A percentile compares a stretch with the other conserved stretches of the same genome.
Conservation (phyloP, 257 asterid genomes). For the Solanum habrochaites region DNA sequence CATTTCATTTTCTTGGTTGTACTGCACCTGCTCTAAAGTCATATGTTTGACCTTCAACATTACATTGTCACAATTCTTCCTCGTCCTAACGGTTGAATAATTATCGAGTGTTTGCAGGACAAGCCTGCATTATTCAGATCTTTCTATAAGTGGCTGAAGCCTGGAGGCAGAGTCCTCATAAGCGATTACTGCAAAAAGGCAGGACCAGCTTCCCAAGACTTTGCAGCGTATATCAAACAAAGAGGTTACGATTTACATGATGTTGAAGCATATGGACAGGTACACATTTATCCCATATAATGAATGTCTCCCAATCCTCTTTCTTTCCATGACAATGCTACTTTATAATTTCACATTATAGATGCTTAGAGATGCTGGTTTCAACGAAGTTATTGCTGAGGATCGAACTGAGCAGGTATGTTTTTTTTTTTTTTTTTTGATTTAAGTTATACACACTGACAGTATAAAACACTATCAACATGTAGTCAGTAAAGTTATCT, state of each 20-base stretch:
- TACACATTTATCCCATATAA: background rate
- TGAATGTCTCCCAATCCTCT: background rate
- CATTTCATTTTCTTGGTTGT: background rate
- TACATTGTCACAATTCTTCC: background rate
- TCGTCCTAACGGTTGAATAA: background rate
- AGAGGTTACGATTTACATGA: conserved; percentile 5
- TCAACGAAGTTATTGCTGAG: conserved; percentile 71
- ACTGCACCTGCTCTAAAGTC: background rate
- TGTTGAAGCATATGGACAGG: conserved; percentile 33
- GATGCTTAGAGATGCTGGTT: conserved; percentile 96
- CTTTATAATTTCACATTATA: conserved; percentile 3
- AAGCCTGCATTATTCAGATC: conserved; percentile 78
- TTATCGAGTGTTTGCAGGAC: conserved; percentile 42
- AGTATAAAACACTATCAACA: background rate
- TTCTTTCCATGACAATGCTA: background rate
- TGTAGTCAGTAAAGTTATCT: too few species aligned
- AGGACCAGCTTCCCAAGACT: background rate
- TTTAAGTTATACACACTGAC: background rate
- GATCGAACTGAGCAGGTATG: conserved; percentile 89
- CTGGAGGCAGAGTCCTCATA: conserved; percentile 89
- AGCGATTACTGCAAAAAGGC: conserved; percentile 45
- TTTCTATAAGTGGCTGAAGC: conserved; percentile 95
- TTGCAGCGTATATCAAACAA: conserved; percentile 1
- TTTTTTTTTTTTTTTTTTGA: background rate
- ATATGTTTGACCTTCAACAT: background rate